Evolutionary conservation across 2,329 filamentous ascomycete genomes (phyloP).

Genomic region (Atkinsonella texensis): DNA sequence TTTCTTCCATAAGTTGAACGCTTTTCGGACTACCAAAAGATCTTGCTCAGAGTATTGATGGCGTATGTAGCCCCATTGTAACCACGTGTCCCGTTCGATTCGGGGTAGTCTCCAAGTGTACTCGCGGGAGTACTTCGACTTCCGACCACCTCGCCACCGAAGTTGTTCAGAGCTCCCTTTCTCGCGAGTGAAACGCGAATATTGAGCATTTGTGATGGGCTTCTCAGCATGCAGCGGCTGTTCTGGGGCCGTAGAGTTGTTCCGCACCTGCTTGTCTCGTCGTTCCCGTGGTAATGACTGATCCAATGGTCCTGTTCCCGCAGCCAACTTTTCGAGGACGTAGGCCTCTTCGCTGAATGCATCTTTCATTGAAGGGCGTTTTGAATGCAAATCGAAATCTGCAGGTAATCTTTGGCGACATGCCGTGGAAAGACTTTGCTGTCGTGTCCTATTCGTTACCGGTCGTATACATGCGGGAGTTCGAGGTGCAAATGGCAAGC

Average conservation of each 20-base stretch:
- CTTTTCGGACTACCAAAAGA: slow-evolving; percentile 9
- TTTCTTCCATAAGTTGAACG: slow-evolving; percentile 20
- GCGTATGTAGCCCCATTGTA: slow-evolving; percentile 22
- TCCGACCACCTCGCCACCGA: not conserved
- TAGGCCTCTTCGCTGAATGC: not conserved
- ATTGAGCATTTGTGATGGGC: not conserved
- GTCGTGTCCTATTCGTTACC: not conserved
- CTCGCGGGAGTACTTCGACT: not conserved
- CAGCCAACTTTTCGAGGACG: not conserved
- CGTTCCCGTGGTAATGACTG: not conserved
- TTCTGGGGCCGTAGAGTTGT: not conserved
- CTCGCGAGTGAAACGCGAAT: not conserved
- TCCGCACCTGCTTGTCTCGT: not conserved
- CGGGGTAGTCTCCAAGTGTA: not conserved
- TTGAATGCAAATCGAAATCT: not conserved
- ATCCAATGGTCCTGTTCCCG: not conserved
- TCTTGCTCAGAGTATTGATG: slow-evolving; percentile 15
- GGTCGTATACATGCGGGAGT: not conserved
- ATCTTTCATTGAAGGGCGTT: not conserved
- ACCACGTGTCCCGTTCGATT: slow-evolving; percentile 6
- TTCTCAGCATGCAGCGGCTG: too few relatives aligned
- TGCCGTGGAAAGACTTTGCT: slow-evolving; percentile 1
- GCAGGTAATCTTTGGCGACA: not conserved
- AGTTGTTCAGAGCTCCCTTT: not conserved
- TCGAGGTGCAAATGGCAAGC: slow-evolving; percentile 11